Evolutionary conservation across 768 basidiomycete genomes (phyloP).

Genomic region (Amanita inopinata): DNA sequence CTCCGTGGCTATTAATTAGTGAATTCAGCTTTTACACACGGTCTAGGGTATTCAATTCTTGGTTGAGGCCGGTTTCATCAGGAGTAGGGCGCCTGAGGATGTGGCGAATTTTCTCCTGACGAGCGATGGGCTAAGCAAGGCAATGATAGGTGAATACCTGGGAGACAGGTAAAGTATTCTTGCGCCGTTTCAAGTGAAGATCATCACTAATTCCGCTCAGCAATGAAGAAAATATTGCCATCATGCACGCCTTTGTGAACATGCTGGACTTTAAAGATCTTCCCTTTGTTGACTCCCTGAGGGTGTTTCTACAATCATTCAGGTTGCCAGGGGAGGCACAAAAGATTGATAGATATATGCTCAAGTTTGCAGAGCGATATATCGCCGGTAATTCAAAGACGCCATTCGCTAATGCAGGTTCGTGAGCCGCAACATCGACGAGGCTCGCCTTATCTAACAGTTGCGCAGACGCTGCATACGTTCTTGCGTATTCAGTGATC

Average conservation of each 20-base stretch:
- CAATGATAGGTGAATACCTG: conserved; percentile 95
- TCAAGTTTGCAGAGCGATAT: conserved; percentile 97
- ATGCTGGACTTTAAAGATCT: conserved; percentile 76
- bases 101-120: conserved; percentile 78
- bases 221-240: conserved; percentile 81
- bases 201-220: conserved; percentile 29
- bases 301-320: conserved; percentile 89
- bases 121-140: conserved; percentile 90
- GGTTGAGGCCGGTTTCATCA: conserved; percentile 80
- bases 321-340: conserved; percentile 95
- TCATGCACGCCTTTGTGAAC: conserved; percentile 98
- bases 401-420: conserved; percentile 86
- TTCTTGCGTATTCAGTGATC: conserved; percentile 91
- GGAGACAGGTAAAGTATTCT: conserved; percentile 96
- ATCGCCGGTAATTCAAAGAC: conserved; percentile 81
- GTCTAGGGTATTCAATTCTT: conserved; percentile 81
- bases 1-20: neutral
- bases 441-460: conserved; percentile 1
- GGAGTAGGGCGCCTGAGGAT: conserved; percentile 57
- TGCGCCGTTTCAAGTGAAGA: no score
- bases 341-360: conserved; percentile 98
- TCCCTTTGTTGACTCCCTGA: conserved; percentile 82
- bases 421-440: neutral
- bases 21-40: neutral
- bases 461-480: conserved; percentile 78